Evolutionary conservation across 2,329 filamentous ascomycete genomes (phyloP), one percentile per base, ranked within the genome.

Genomic region (Trichoderma semiorbis): DNA sequence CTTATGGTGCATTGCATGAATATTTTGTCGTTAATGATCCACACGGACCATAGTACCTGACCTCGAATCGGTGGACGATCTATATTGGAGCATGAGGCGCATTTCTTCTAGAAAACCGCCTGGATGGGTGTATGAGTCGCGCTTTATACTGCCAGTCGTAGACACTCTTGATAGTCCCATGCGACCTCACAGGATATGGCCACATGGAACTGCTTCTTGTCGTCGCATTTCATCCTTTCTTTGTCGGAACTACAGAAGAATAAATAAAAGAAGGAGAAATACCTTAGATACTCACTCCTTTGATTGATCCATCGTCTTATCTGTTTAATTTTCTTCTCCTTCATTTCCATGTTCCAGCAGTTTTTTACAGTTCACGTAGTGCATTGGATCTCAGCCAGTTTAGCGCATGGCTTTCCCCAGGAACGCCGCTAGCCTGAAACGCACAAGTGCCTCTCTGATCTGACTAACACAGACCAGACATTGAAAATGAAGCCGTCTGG

Each of bases 401-500:
- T 50, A 50, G 43, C 43, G 43, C 43, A 50, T 50, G 43, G n/a
- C 43, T 50, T 47, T n/a, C 70, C 57, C 61, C 63, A 61, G 66
- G 66, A 3, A 67, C 63, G 39, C 6, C 14, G 55, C 57, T 64
- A 58, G 18, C 71, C 71, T 8, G 62, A 62, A 71, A 18, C 39
- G 34, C 32, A 62, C 69, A 72, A 71, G 36, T 14, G 47, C 34
- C 55, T 26, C 28, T n/a, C 55, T n/a, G 18, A 34, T 60, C 55
- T 61, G 62, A 72, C 67, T 71, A 65, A 53, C 18, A 18, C 65
- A 28, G 24, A 6, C 7, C 36, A 39, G 12, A 18, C 34, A 34
- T 16, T 39, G 36, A 39, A 39, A 39, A 39, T 18, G 36, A 39
- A 50, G 43, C 43, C 43, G n/a, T 21, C 43, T 50, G 43, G 43